phyloP scores from a whole-genome alignment of 768 basidiomycete genomes.

The Phallus indusiatus region DNA sequence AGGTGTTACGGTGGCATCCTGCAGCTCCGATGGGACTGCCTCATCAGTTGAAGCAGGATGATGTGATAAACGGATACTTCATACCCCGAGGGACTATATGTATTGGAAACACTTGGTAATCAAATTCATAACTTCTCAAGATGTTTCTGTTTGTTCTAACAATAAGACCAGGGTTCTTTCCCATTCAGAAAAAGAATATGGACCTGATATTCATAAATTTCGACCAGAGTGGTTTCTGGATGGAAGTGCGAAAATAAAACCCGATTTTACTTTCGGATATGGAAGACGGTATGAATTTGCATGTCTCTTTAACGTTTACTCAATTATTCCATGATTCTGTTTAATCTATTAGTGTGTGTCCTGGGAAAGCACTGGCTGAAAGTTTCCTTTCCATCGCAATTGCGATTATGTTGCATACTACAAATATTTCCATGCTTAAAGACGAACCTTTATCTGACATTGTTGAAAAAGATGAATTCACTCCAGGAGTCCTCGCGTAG shows the following conservation, averaged over 20 bases:
- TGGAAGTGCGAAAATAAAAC: slow-evolving; percentile 4
- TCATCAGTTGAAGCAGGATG: slow-evolving; percentile 21
- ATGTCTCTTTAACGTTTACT: not conserved
- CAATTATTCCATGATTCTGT: not conserved
- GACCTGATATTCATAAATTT: slow-evolving; percentile 23
- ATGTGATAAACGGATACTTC: slow-evolving; percentile 22
- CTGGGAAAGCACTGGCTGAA: slow-evolving; percentile 26
- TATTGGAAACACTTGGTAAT: slow-evolving; percentile 10
- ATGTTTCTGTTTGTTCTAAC: not conserved
- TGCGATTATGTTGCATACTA: slow-evolving; percentile 13
- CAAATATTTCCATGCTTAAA: slow-evolving; percentile 8
- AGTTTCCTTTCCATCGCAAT: slow-evolving; percentile 14
- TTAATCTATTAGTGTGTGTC: slow-evolving; percentile 20
- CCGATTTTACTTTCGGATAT: slow-evolving; percentile 1
- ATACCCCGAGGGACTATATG: slow-evolving; percentile 21
- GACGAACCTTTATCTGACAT: not conserved
- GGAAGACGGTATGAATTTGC: not conserved
- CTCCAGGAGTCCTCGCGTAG: slow-evolving; percentile 3
- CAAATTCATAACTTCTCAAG: not conserved
- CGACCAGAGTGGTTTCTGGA: slow-evolving; percentile 24
- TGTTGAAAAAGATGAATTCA: not conserved
- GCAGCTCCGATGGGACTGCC: slow-evolving; percentile 14
- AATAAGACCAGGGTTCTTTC: slow-evolving; percentile 13
- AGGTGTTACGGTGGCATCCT: slow-evolving; percentile 20
- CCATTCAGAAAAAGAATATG: slow-evolving; percentile 21